Conservation (phyloP, 176 grass and related monocot genomes). For the Poa annua region DNA sequence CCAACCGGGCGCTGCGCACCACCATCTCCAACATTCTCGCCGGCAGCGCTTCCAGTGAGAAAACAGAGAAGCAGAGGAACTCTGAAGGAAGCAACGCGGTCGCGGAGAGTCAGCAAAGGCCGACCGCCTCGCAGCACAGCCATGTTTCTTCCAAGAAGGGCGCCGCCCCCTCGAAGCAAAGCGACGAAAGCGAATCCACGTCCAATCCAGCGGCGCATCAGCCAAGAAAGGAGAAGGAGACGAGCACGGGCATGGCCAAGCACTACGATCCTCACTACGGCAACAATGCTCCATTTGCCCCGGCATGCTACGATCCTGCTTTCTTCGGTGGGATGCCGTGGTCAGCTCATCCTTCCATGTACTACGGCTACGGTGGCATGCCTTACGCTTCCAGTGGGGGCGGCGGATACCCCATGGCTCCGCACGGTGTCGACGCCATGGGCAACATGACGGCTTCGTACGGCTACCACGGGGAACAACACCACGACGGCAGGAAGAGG, state of each 20-base stretch:
- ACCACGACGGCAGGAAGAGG: constrained; percentile 18
- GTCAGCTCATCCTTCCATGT: constrained; percentile 13
- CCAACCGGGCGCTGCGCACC: constrained; percentile 21
- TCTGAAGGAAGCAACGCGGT: neutral
- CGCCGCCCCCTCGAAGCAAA: neutral
- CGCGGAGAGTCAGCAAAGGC: neutral
- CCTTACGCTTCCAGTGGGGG: neutral
- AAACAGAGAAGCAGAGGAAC: neutral
- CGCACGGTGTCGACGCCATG: neutral
- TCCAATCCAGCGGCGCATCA: neutral
- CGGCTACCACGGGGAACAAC: neutral
- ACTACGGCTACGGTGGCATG: neutral
- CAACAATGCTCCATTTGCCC: neutral
- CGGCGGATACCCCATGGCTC: neutral
- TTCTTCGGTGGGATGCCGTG: neutral
- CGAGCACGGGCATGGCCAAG: neutral
- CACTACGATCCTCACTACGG: neutral
- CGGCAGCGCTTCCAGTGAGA: neutral
- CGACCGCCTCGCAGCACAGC: neutral
- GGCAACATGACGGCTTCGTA: neutral
- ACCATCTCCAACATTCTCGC: constrained; percentile 29
- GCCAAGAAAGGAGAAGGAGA: neutral
- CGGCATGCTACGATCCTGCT: constrained; percentile 26
- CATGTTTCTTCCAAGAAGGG: neutral
- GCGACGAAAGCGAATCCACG: neutral